A percentile compares a stretch with the other conserved stretches of the same genome.
phyloP scores from a whole-genome alignment of 352 stramenopile genomes.

The Phytophthora aleatoria region DNA sequence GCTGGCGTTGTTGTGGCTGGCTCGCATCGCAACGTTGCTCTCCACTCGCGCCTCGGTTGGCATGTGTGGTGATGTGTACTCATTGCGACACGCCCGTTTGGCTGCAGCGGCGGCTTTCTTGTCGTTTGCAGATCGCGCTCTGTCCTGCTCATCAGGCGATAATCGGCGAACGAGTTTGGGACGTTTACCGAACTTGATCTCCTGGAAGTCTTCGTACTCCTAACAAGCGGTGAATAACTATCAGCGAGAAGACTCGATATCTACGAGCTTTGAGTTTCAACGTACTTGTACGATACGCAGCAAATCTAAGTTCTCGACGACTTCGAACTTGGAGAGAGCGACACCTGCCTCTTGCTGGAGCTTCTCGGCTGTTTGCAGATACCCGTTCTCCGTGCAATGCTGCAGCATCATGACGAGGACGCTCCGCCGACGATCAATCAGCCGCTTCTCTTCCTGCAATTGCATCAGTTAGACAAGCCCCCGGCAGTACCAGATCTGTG shows the following conservation, averaged over 20 bases:
- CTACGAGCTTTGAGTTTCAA: background rate
- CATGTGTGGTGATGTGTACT: slow-evolving; percentile 81
- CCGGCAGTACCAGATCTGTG: background rate
- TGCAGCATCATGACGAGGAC: slow-evolving; percentile 87
- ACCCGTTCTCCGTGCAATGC: slow-evolving; percentile 87
- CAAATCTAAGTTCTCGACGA: slow-evolving; percentile 93
- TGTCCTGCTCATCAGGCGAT: slow-evolving; percentile 65
- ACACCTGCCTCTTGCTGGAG: slow-evolving; percentile 88
- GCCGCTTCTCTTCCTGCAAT: slow-evolving; percentile 80
- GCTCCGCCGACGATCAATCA: slow-evolving; percentile 87
- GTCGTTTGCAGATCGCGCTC: slow-evolving; percentile 46
- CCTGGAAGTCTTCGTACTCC: slow-evolving; percentile 93
- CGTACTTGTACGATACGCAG: slow-evolving; percentile 78
- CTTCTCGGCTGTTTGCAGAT: slow-evolving; percentile 83
- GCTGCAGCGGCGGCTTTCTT: slow-evolving; percentile 65
- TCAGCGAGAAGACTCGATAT: background rate
- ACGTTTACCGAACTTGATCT: slow-evolving; percentile 92
- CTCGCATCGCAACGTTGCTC: slow-evolving; percentile 74
- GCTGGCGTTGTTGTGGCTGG: slow-evolving; percentile 43
- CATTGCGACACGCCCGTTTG: slow-evolving; percentile 70
- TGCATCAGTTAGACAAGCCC: slow-evolving; percentile 7
- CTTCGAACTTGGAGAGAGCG: slow-evolving; percentile 88
- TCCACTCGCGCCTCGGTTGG: slow-evolving; percentile 77
- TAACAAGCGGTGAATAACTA: slow-evolving; percentile 25
- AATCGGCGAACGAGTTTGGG: slow-evolving; percentile 83